phyloP scores from a whole-genome alignment of 495 filamentous ascomycete species.

The Geoglossum glabrum region DNA sequence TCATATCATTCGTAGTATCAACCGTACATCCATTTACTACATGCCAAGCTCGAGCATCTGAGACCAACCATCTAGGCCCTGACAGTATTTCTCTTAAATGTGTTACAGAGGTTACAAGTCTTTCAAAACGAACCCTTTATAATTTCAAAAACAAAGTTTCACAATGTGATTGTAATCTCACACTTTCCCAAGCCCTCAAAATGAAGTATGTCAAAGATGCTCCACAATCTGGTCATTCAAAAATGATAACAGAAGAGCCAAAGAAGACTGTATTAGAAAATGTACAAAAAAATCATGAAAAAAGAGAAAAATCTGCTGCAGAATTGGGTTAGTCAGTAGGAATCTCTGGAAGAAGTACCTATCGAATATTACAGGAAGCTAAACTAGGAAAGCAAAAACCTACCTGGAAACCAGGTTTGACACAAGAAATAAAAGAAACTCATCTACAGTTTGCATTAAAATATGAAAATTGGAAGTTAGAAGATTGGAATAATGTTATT shows the following conservation, averaged over 20 bases:
- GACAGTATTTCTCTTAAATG: neutral
- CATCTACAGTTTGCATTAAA: neutral
- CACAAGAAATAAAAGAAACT: neutral
- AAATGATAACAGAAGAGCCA: neutral
- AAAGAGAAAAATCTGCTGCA: neutral
- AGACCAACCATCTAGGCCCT: too few species aligned
- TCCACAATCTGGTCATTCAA: conserved; percentile 3
- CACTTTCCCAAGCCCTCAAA: conserved; percentile 18
- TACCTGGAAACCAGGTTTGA: neutral
- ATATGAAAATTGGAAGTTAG: neutral
- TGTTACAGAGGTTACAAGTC: neutral
- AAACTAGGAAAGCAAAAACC: neutral
- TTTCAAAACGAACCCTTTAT: conserved; percentile 1
- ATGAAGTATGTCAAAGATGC: conserved; percentile 21
- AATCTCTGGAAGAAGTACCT: neutral
- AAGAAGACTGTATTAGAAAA: neutral
- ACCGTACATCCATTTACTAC: too few species aligned
- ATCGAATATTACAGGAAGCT: neutral
- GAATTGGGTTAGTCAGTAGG: neutral
- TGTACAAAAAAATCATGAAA: neutral
- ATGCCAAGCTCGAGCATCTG: too few species aligned
- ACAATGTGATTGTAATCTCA: neutral
- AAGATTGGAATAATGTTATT: conserved; percentile 3
- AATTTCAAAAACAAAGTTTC: neutral
- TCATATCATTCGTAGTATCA: too few species aligned